Base-by-base conservation (phyloP, 768 basidiomycete species). In the Gyrodon lividus region DNA sequence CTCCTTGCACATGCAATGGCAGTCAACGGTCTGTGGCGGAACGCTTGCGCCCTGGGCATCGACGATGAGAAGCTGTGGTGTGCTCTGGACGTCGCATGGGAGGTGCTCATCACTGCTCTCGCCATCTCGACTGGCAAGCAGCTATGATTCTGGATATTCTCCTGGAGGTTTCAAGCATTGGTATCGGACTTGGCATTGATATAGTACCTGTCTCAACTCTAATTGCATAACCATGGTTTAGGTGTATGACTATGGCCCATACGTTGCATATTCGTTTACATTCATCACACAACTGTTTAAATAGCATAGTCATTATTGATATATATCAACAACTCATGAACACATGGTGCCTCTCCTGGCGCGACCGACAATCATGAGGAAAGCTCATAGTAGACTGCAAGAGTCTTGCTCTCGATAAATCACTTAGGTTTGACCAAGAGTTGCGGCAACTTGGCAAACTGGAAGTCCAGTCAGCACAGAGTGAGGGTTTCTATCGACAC, bases 21-120 rank as follows among this genome's bases (percentile, higher is more conserved):
- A 6, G 61, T 78, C 40, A 72, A 77, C 51, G 79, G 78, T 13
- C 58, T 81, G 8, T 82, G 81, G 81, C 71, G 73, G 35, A 80
- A 81, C 57, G 74, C 63, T 4, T 74, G 73, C 52, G 72, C 72
- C 10, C 66, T 82, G 24, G 81, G 81, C 33, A 74, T 82, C 54
- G 71, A 71, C 56, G 81, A 82, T 55, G 56, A 59, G 39, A 63
- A 64, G 30, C 69, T 81, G 14, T 81, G 78, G 73, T 70, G 69
- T 26, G 68, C 73, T 17, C 66, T 81, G 34, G 78, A 82, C 48
- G 62, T 75, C 30, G 74, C 77, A 8, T 82, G 80, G 79, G 77
- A 73, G 45, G 60, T 70, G n/a, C 67, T 79, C 28, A 55, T 81
- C 54, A 58, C 45, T 2, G 75, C 79, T 16, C 67, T 82, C 42